Conservation (phyloP, 164 flowering plant species). For the Stephania yunnanensis region DNA sequence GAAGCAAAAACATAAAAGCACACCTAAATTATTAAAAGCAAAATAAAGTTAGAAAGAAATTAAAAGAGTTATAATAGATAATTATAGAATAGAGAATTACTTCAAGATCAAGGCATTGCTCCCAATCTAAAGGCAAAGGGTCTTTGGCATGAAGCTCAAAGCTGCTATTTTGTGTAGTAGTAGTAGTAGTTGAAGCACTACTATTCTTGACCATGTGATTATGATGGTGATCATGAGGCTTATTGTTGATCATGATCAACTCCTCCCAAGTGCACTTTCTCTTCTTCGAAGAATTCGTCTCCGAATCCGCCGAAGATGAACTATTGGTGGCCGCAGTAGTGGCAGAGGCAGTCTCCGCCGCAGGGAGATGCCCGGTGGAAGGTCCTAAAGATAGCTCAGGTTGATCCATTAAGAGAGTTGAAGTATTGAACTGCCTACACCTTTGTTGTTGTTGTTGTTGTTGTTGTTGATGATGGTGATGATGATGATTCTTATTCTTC, state of each 20-base stretch:
- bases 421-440: constrained; percentile 3
- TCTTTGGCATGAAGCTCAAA: constrained; percentile 51
- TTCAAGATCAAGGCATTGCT: constrained; percentile 64
- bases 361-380: not conserved
- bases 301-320: constrained; percentile 26
- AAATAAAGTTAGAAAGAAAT: not conserved
- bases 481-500: not conserved
- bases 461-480: not conserved
- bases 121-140: constrained; percentile 56
- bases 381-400: constrained; percentile 53
- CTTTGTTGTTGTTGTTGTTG: not conserved
- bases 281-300: constrained; percentile 31
- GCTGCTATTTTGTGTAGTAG: constrained; percentile 25
- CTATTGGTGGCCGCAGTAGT: constrained; percentile 9
- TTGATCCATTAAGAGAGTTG: constrained; percentile 24
- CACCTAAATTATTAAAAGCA: not conserved
- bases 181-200: not conserved
- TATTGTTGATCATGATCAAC: constrained; percentile 1
- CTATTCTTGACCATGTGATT: too few species aligned
- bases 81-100: constrained; percentile 21
- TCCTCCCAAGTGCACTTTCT: constrained; percentile 41
- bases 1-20: not conserved
- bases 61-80: constrained; percentile 13
- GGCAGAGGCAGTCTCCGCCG: not conserved
- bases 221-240: too few species aligned